Conservation (phyloP, 2,329 filamentous ascomycete species). For the Zelopaecilomyces penicillatus region DNA sequence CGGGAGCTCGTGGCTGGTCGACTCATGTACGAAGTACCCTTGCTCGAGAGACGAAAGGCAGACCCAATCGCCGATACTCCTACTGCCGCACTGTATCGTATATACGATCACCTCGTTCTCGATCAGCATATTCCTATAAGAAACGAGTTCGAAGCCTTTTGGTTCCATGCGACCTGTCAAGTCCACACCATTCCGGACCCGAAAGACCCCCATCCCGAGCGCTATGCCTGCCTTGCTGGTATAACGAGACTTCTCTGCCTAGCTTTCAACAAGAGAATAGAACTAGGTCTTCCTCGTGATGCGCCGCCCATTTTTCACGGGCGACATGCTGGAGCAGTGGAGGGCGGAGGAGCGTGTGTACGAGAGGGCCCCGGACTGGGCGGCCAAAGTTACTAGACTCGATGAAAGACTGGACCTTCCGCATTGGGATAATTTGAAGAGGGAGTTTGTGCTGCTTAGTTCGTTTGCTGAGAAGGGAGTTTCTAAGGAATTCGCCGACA, state of each 20-base stretch:
- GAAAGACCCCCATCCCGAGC: slow-evolving; percentile 11
- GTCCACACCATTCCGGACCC: slow-evolving; percentile 13
- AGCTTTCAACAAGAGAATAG: slow-evolving; percentile 12
- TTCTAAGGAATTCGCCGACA: slow-evolving; percentile 7
- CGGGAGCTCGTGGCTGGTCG: slow-evolving; percentile 7
- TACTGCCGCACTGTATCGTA: slow-evolving; percentile 11
- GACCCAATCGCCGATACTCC: slow-evolving; percentile 5
- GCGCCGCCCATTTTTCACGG: slow-evolving; percentile 11
- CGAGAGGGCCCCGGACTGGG: slow-evolving; percentile 9
- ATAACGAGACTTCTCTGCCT: slow-evolving; percentile 10
- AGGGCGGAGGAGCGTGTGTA: slow-evolving; percentile 9
- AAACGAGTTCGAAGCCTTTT: slow-evolving; percentile 14
- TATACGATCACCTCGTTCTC: slow-evolving; percentile 12
- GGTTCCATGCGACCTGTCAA: slow-evolving; percentile 10
- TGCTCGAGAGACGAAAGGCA: slow-evolving; percentile 8
- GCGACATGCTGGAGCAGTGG: slow-evolving; percentile 12
- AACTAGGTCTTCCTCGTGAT: slow-evolving; percentile 11
- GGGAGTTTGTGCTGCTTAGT: slow-evolving; percentile 8
- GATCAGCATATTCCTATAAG: slow-evolving; percentile 12
- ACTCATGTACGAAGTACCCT: slow-evolving; percentile 10
- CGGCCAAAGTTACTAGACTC: slow-evolving; percentile 6
- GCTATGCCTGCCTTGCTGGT: slow-evolving; percentile 15
- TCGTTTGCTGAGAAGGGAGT: slow-evolving; percentile 3
- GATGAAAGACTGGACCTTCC: slow-evolving; percentile 8
- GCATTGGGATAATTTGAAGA: slow-evolving; percentile 9